Evolutionary conservation across 345 rosid species (phyloP).

Genomic region (Citrus glauca): DNA sequence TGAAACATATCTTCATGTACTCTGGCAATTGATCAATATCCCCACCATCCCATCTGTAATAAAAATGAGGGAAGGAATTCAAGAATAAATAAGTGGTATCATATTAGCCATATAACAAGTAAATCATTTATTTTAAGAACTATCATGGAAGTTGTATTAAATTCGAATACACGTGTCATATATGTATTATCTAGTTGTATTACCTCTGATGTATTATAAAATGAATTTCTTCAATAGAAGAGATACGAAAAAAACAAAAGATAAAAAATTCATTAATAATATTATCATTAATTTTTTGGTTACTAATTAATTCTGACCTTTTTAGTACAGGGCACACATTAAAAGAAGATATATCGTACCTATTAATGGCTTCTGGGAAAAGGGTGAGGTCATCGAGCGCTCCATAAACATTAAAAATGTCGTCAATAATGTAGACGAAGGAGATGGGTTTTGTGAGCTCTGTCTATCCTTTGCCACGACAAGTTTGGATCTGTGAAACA

Average conservation of each 20-base stretch:
- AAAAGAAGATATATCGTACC: slow-evolving; percentile 17
- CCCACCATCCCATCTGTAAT: slow-evolving; percentile 39
- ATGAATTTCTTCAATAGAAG: too few species aligned
- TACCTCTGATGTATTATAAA: too few species aligned
- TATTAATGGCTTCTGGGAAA: slow-evolving; percentile 39
- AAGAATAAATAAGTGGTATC: too few species aligned
- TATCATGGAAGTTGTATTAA: too few species aligned
- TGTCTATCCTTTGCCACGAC: slow-evolving; percentile 39
- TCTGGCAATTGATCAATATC: slow-evolving; percentile 29
- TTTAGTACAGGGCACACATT: too few species aligned
- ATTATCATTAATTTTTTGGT: background rate
- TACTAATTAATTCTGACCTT: too few species aligned
- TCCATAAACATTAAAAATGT: slow-evolving; percentile 48
- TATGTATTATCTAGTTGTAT: too few species aligned
- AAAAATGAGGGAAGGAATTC: too few species aligned
- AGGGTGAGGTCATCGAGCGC: slow-evolving; percentile 37
- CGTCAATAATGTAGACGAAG: slow-evolving; percentile 49
- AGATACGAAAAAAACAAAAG: too few species aligned
- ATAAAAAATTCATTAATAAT: background rate
- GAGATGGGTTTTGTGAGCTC: slow-evolving; percentile 47
- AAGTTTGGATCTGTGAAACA: slow-evolving; percentile 42
- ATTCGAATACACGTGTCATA: too few species aligned
- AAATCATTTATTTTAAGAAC: too few species aligned
- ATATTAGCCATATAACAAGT: too few species aligned
- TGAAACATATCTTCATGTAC: slow-evolving; percentile 41